Evolutionary conservation across 73 alveolate species (phyloP), one percentile per base, ranked within the genome.

Genomic region (Symbiodinium pilosum): DNA sequence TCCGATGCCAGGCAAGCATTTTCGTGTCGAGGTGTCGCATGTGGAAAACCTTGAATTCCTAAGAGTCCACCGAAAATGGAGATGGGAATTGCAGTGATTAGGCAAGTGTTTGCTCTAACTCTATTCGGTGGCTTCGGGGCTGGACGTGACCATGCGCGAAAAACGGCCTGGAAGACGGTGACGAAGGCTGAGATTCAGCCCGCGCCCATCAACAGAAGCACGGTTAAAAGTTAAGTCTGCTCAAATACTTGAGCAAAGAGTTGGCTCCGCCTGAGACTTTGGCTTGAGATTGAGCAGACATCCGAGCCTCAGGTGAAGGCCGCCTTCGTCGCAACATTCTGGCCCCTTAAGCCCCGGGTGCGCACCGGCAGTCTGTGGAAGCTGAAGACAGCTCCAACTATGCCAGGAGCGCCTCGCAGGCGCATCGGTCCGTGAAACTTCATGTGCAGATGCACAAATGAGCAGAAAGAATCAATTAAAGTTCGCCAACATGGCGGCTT

Each of bases 101-200:
- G n/a, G n/a, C n/a, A n/a, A n/a, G n/a, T n/a, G n/a, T n/a, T n/a
- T n/a, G n/a, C n/a, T n/a, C n/a, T n/a, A n/a, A n/a, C n/a, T n/a
- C n/a, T n/a, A n/a, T n/a, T n/a, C n/a, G n/a, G n/a, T n/a, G n/a
- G n/a, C n/a, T n/a, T n/a, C n/a, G 77, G 77, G 77, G 77, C 77
- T 36, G 8, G 32, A 7, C 11, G 77, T 18, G 77, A 24, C 1
- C 38, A 64, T 30, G 71, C 77, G 77, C 77, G 77, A 64, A 64
- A 47, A 64, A 64, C 28, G 77, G 77, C 77, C 77, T 64, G 77
- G 77, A 64, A 64, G 77, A 64, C 77, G 28, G 77, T 21, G 77
- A 64, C 38, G 77, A 64, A 24, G 77, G 77, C 77, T 30, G 77
- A 26, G 77, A 26, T 64, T 64, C 77, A 26, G 77, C 77, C 32